Evolutionary conservation across 257 asterid species (phyloP), one percentile per base, ranked within the genome.

Genomic region (Linderniella brevidens): DNA sequence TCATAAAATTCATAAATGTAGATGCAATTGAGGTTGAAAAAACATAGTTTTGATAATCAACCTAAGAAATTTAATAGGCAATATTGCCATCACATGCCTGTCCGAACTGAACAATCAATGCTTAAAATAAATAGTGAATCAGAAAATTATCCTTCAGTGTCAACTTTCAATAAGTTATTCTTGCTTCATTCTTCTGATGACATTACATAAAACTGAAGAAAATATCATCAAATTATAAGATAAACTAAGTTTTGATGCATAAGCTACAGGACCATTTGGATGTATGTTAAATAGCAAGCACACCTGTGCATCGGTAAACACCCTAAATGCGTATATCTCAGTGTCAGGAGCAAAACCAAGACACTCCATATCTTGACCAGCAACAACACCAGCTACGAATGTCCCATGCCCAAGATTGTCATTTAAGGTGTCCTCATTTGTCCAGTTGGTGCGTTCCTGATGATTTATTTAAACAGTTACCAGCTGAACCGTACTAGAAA

Each of bases 401-500:
- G 98, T 88, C 55, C 98, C 98, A 67, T 88, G 98, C 39, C 98
- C 98, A 59, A 88, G 98, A 81, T 81, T 85, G 75, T 90, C 99
- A 57, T 85, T 90, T 50, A 90, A 67, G 17, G 96, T 85, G 70
- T 85, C 82, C 63, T 90, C 99, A 58, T 82, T 77, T 64, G 99
- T 85, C 99, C 98, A 88, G 66, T 88, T 90, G 29, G 99, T 90
- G 53, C 99, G 93, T 68, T 90, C 96, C 94, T 85, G 74, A 56
- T 57, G 44, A 57, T 66, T 48, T 52, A 17, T 53, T 57, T 42
- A 48, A 46, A n/a, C 49, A 32, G 64, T 55, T 48, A 62, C 55
- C 51, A 55, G 56, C 9, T 35, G 43, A 57, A 19, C 18, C 19
- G 50, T 54, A 60, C 11, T 41, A 54, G 25, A 36, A 61, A 18